A percentile compares a stretch with the other conserved stretches of the same genome.
Conservation (phyloP, 352 stramenopile species). For the Pythium volutum region DNA sequence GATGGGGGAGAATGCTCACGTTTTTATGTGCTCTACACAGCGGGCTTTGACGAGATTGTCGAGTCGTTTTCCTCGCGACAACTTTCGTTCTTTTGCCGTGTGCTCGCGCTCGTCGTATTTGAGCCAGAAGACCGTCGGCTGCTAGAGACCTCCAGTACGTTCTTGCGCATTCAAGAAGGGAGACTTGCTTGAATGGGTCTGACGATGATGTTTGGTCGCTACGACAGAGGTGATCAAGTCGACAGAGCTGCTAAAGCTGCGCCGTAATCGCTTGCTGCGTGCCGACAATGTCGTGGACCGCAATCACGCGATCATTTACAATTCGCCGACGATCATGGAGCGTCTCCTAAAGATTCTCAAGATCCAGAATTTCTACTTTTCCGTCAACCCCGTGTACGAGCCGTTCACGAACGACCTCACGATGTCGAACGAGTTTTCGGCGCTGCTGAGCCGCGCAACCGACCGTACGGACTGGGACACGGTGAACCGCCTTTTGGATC, state of each 20-base stretch:
- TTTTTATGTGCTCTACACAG: constrained; percentile 29
- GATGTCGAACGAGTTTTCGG: constrained; percentile 80
- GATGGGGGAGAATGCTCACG: not conserved
- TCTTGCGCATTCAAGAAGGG: not conserved
- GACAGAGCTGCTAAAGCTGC: constrained; percentile 88
- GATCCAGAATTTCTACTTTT: constrained; percentile 86
- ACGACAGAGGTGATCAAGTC: constrained; percentile 90
- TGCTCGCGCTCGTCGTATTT: constrained; percentile 94
- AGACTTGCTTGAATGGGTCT: not conserved
- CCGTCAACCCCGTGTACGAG: constrained; percentile 77
- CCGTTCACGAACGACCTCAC: constrained; percentile 77
- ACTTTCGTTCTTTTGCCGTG: constrained; percentile 94
- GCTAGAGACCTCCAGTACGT: constrained; percentile 86
- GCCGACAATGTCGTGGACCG: constrained; percentile 88
- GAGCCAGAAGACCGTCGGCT: constrained; percentile 93
- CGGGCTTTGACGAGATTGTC: constrained; percentile 90
- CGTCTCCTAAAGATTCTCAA: constrained; percentile 70
- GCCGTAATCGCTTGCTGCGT: constrained; percentile 71
- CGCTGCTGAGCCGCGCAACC: constrained; percentile 69
- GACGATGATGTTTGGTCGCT: constrained; percentile 12
- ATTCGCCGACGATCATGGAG: constrained; percentile 66
- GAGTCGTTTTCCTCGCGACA: constrained; percentile 88
- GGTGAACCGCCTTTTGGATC: constrained; percentile 58
- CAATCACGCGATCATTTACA: constrained; percentile 93
- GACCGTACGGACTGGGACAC: constrained; percentile 75